These are phyloP conservation scores for Eucalyptus polybractea DNA, from an alignment of 345 rosid genomes.

Conservation along the genomic window DNA sequence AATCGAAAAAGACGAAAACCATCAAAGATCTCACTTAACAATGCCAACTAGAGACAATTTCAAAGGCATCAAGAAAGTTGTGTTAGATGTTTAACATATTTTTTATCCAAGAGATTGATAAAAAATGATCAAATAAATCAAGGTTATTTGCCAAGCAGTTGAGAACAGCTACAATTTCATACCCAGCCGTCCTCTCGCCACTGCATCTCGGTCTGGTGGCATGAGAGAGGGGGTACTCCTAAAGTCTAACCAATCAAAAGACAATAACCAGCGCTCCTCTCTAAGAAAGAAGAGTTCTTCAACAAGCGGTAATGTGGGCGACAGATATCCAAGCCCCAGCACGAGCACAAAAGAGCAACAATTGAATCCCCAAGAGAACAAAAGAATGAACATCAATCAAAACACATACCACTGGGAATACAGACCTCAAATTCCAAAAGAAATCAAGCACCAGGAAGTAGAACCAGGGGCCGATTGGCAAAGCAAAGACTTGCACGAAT, in stretches of 20 bases:
- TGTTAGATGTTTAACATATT: neutral
- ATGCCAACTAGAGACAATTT: neutral
- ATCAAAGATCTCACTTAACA: neutral
- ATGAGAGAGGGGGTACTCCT: neutral
- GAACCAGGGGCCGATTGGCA: neutral
- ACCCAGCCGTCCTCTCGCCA: neutral
- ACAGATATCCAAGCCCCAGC: neutral
- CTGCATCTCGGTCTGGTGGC: neutral
- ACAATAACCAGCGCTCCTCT: neutral
- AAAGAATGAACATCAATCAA: neutral
- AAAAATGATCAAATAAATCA: neutral
- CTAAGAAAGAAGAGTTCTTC: neutral
- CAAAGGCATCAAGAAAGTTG: neutral
- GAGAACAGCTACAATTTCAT: neutral
- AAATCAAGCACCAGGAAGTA: neutral
- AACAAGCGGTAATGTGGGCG: neutral
- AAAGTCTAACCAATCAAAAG: neutral
- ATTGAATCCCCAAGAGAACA: neutral
- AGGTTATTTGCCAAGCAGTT: neutral
- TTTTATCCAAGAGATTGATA: neutral
- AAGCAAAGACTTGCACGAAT: neutral
- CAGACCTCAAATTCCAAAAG: neutral
- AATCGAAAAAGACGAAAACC: neutral
- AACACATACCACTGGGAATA: neutral
- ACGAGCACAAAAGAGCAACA: neutral